phyloP scores from a whole-genome alignment of 345 rosid species.

The Nasturtium officinale region DNA sequence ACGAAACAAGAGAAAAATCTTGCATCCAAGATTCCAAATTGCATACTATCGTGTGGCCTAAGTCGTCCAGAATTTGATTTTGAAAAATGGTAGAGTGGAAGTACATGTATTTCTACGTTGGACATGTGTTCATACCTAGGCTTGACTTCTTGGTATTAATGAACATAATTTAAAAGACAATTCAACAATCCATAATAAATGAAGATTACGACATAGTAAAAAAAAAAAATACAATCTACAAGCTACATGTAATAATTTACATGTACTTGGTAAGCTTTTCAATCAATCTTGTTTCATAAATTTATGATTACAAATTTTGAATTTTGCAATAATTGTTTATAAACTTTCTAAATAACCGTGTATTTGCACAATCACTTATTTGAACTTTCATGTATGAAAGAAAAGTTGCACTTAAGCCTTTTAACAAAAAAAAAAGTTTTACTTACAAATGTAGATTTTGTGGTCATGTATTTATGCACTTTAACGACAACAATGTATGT shows the following conservation, averaged over 20 bases:
- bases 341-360: background rate
- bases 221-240: background rate
- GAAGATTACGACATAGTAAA: constrained; percentile 5
- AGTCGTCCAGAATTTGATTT: background rate
- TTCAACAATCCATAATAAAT: background rate
- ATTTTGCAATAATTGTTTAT: background rate
- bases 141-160: background rate
- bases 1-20: background rate
- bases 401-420: too few species aligned
- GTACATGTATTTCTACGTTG: background rate
- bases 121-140: constrained; percentile 4
- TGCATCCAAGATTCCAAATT: background rate
- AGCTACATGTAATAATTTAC: constrained; percentile 15
- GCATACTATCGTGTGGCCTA: too few species aligned
- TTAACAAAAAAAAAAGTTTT: background rate
- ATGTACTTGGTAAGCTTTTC: background rate
- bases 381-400: too few species aligned
- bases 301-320: background rate
- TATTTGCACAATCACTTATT: background rate
- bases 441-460: background rate
- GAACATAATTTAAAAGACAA: background rate
- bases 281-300: constrained; percentile 3
- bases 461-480: background rate
- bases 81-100: background rate
- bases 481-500: background rate